Evolutionary conservation across 805 yeast genomes (phyloP).

Genomic region (Suhomyces pyralidae): DNA sequence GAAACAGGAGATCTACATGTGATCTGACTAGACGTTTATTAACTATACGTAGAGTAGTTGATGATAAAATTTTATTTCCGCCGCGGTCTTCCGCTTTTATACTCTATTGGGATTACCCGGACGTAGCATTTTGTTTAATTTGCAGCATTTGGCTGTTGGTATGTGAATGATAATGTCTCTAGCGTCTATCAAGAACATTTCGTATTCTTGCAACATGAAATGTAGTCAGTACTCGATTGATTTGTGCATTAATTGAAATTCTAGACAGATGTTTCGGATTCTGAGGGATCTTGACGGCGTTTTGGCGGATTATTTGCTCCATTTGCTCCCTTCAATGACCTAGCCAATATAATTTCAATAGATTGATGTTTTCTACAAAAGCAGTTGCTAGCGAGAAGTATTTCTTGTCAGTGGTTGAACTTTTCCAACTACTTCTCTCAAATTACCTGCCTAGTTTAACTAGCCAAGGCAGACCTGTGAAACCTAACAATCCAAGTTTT

Average conservation of each 20-base stretch:
- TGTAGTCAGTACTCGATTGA: background rate
- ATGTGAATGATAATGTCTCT: background rate
- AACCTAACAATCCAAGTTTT: too few species aligned
- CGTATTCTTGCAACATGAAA: background rate
- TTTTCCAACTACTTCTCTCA: too few species aligned
- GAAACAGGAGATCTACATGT: conserved; percentile 51
- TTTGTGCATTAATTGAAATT: background rate
- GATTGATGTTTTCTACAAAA: too few species aligned
- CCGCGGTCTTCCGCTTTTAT: background rate
- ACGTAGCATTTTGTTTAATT: background rate
- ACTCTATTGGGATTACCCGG: conserved; percentile 7
- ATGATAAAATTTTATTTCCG: background rate
- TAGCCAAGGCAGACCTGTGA: too few species aligned
- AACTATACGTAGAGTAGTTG: background rate
- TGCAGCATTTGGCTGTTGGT: background rate
- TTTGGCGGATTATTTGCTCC: too few species aligned
- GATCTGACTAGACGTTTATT: conserved; percentile 1
- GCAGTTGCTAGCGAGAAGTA: too few species aligned
- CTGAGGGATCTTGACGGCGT: too few species aligned
- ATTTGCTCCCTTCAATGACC: too few species aligned
- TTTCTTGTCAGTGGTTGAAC: too few species aligned
- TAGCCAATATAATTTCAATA: too few species aligned
- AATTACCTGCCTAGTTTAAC: too few species aligned
- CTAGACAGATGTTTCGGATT: too few species aligned
- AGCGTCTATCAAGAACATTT: background rate